Conservation (phyloP, 2,329 filamentous ascomycete species). For the Colletotrichum australisinense region DNA sequence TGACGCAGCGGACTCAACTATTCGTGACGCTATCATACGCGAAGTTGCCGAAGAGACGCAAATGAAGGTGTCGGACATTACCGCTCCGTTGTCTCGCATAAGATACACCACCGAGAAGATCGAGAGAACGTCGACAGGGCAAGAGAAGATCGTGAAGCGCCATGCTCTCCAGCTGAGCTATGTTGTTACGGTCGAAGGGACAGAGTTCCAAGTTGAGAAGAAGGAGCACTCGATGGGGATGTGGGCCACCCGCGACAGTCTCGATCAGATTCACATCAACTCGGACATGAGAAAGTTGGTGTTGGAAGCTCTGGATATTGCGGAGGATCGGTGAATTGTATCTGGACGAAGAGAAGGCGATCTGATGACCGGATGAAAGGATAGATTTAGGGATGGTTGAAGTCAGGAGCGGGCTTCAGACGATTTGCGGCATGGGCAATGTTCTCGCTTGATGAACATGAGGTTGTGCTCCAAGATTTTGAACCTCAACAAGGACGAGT, state of each 20-base stretch:
- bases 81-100: neutral
- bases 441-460: too few species aligned
- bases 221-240: neutral
- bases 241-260: neutral
- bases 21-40: conserved; percentile 2
- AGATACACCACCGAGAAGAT: neutral
- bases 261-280: neutral
- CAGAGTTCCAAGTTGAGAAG: neutral
- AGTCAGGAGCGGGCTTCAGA: too few species aligned
- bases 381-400: too few species aligned
- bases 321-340: too few species aligned
- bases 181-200: neutral
- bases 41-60: conserved; percentile 16
- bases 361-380: too few species aligned
- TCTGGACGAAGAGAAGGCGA: too few species aligned
- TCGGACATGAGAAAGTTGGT: neutral
- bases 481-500: too few species aligned
- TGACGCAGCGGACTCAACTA: neutral
- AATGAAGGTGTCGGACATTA: neutral
- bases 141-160: neutral
- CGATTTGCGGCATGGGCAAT: too few species aligned
- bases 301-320: neutral
- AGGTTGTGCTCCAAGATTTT: too few species aligned
- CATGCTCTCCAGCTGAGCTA: conserved; percentile 3
- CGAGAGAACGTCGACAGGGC: neutral